Percentiles rank a stretch among this genome's conserved stretches.
Evolutionary conservation across 2,329 filamentous ascomycete species (phyloP).

Genomic region (Monosporascus cannonballus): DNA sequence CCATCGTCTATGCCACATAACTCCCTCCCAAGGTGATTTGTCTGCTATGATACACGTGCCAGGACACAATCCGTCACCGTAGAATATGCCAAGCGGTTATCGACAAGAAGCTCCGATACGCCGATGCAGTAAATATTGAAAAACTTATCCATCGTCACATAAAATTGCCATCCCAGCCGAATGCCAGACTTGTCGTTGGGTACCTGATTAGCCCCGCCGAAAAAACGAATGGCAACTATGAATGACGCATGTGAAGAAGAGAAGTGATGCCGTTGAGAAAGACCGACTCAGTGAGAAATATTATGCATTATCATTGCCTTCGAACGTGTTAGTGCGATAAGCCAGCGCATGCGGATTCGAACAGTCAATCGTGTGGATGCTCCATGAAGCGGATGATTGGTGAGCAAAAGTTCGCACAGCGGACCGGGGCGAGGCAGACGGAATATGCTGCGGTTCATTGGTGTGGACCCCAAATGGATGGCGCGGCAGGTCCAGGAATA

Average conservation of each 20-base stretch:
- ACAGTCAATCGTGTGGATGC: background rate
- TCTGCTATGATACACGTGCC: conserved; percentile 1
- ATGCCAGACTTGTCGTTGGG: background rate
- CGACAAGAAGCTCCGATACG: background rate
- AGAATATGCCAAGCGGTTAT: background rate
- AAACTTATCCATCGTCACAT: background rate
- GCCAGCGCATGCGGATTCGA: conserved; percentile 6
- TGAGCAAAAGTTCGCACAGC: background rate
- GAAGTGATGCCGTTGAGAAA: conserved; percentile 1
- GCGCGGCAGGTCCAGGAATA: background rate
- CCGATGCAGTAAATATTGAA: background rate
- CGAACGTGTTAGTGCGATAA: background rate
- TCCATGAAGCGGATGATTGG: conserved; percentile 2
- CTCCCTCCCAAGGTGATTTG: background rate
- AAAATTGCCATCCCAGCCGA: conserved; percentile 5
- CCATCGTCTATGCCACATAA: conserved; percentile 7
- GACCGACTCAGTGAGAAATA: conserved; percentile 2
- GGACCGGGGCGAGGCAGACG: background rate
- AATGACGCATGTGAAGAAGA: conserved; percentile 10
- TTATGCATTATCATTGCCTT: conserved; percentile 21
- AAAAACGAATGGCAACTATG: background rate
- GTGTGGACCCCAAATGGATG: too few relatives aligned
- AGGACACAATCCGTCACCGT: background rate
- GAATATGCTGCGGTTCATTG: background rate
- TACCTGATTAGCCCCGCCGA: background rate